A percentile compares a stretch with the other conserved stretches of the same genome.
Evolutionary conservation across 768 basidiomycete species (phyloP).

Genomic region (Podaxis rugospora): DNA sequence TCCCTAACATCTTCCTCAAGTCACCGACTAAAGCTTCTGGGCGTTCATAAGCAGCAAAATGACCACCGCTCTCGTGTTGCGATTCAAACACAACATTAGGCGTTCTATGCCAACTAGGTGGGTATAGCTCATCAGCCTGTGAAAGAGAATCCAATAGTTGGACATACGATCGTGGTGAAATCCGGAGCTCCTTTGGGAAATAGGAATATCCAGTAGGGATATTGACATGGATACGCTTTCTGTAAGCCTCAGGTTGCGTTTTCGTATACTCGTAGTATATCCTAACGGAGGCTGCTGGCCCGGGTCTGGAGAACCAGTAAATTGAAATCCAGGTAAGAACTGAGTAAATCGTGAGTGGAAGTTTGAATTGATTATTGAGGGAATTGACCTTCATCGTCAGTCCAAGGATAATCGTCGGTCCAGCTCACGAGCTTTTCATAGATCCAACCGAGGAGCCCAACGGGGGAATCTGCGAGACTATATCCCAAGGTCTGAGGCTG

Average conservation of each 20-base stretch:
- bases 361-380: not conserved
- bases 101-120: constrained; percentile 37
- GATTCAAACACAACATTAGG: constrained; percentile 41
- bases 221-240: constrained; percentile 9
- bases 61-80: constrained; percentile 48
- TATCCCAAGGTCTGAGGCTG: constrained; percentile 54
- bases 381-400: constrained; percentile 44
- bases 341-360: constrained; percentile 14
- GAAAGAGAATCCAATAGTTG: not conserved
- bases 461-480: constrained; percentile 51
- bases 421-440: constrained; percentile 43
- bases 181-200: constrained; percentile 45
- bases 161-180: constrained; percentile 27
- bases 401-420: constrained; percentile 50
- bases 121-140: not conserved
- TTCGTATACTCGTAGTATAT: constrained; percentile 51
- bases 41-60: constrained; percentile 52
- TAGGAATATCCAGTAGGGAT: constrained; percentile 46
- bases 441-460: constrained; percentile 48
- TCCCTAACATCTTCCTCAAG: constrained; percentile 53
- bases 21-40: constrained; percentile 46
- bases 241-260: constrained; percentile 6
- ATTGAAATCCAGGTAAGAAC: constrained; percentile 60
- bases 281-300: constrained; percentile 51
- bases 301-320: constrained; percentile 54